Base-by-base conservation (phyloP, 768 basidiomycete genomes). In the Lyophyllum semitale region DNA sequence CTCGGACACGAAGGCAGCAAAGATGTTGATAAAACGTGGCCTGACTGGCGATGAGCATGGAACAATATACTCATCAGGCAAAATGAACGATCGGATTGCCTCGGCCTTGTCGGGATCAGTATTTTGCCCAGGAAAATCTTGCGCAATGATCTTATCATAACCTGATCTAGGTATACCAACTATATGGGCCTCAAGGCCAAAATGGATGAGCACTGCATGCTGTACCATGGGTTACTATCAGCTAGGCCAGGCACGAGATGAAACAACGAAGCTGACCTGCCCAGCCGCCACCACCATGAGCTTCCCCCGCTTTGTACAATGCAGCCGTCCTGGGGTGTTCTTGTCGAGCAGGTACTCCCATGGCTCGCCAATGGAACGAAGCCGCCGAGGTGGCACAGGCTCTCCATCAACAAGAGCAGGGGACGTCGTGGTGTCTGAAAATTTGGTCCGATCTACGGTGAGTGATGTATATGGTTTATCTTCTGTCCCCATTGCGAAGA, bases 1-100 rank as follows among this genome's bases (percentile, higher is more conserved):
- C 3, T 44, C 32, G 12, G 59, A 58, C 3, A 63, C 53, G 48
- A 63, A 63, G 2, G 59, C 59, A 6, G 61, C 61, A 17, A 63
- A 41, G 12, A 63, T 60, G 18, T 58, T 54, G 17, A 63, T 55
- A 4, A 25, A 40, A 25, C 45, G 17, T 17, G 45, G 38, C 6
- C 17, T 22, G 8, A 23, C 29, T 9, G 44, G 44, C 18, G 55
- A 52, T 12, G 46, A 60, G 27, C 33, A 17, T 1, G 49, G 22
- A 18, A 37, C 40, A n/a, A 42, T 41, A 25, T 48, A 22, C 12
- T 20, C 22, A 13, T 37, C 37, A 27, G 45, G 45, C 6, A 47
- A 7, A 9, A 47, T 22, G 25, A 47, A 47, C 8, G 45, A 47
- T 12, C 45, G 45, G 23, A 47, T 26, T 12, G 15, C 8, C 8